Base-by-base conservation (phyloP, 768 basidiomycete genomes). In the Dacryopinax primogenitus region DNA sequence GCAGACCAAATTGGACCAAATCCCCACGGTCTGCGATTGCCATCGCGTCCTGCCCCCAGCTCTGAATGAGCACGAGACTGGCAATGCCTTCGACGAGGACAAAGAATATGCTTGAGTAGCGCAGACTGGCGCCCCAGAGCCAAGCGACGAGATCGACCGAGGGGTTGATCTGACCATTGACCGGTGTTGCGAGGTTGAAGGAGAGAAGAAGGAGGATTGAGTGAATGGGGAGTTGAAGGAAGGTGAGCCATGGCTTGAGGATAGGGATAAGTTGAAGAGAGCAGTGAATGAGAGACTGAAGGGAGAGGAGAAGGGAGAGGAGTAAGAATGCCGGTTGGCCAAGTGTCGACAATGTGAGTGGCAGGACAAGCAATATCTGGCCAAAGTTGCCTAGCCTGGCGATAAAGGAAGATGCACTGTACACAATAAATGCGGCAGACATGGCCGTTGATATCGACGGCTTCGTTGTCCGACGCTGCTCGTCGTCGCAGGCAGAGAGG, bases 201-300 rank as follows among this genome's bases (percentile, higher is more conserved):
- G 84, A 88, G 65, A 92, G 83, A 62, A 92, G 85, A 44, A 92
- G 84, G 34, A 92, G 81, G 75, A 92, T 89, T 0, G 90, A 85
- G 73, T 92, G 90, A 79, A 90, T 85, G 9, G 90, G 90, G 33
- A 92, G 82, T 76, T 92, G 90, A 65, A 91, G 78, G 66, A 92
- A 80, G 15, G 88, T 84, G 62, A 92, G 79, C 15, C 83, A 81
- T 51, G 83, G 37, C 18, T 65, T 35, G 3, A 70, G 63, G 2
- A 30, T 36, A 9, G 69, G 69, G 11, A 68, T 37, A 28, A 88
- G 79, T 66, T 83, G 78, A 70, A 91, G 79, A 1, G 88, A 88
- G 65, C 90, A 88, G 78, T 92, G 90, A 58, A 91, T 83, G 74
- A 91, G 79, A 0, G 88, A 84, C 72, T 91, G 90, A 33, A 81